These are phyloP conservation scores for Diaporthe caulivora DNA, from an alignment of 2,329 filamentous ascomycete species.

Conservation along the genomic window DNA sequence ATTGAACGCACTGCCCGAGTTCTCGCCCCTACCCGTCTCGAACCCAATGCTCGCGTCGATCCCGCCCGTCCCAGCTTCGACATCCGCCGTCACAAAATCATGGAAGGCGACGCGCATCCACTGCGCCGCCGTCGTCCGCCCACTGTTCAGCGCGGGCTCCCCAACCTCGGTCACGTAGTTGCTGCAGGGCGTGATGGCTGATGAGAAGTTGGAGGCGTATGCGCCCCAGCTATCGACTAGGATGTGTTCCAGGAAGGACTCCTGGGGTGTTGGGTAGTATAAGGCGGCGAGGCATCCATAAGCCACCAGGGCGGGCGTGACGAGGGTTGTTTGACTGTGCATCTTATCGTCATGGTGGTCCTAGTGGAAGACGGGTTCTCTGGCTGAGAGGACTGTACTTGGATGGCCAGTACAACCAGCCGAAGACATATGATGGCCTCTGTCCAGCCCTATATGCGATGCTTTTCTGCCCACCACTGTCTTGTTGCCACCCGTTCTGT, in stretches of 20 bases:
- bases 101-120: slow-evolving; percentile 48
- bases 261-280: not conserved
- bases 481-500: not conserved
- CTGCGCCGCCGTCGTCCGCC: slow-evolving; percentile 35
- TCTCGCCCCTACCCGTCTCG: slow-evolving; percentile 46
- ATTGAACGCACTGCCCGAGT: slow-evolving; percentile 47
- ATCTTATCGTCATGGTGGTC: not conserved
- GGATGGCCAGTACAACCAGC: too few species aligned
- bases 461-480: not conserved
- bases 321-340: not conserved
- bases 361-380: accelerated
- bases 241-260: slow-evolving; percentile 21
- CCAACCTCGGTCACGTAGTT: slow-evolving; percentile 30
- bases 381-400: not conserved
- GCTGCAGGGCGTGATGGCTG: slow-evolving; percentile 26
- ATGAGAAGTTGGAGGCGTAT: slow-evolving; percentile 26
- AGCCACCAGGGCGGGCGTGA: not conserved
- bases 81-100: slow-evolving; percentile 46
- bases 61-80: slow-evolving; percentile 45
- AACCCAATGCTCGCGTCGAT: slow-evolving; percentile 48
- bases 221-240: slow-evolving; percentile 30
- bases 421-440: not conserved
- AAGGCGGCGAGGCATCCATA: not conserved
- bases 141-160: slow-evolving; percentile 3
- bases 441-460: not conserved